Evolutionary conservation across 208 protist species (phyloP).

Genomic region (Leishmania turanica): DNA sequence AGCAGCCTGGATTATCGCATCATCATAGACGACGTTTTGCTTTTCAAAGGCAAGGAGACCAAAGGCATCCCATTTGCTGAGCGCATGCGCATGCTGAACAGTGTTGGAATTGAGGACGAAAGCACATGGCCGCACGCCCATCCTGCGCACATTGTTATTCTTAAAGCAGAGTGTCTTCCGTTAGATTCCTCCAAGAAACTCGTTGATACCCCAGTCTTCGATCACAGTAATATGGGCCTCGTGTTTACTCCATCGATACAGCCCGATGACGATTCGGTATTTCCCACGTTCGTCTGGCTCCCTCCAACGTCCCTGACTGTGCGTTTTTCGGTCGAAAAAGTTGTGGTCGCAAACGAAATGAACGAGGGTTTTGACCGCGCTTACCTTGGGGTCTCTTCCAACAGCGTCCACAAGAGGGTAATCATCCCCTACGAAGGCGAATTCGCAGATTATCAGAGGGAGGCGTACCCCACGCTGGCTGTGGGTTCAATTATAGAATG

Average conservation of each 20-base stretch:
- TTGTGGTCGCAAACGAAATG: conserved; percentile 33
- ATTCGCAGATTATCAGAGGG: conserved; percentile 63
- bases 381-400: conserved; percentile 37
- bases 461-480: conserved; percentile 49
- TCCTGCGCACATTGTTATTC: conserved; percentile 51
- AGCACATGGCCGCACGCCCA: conserved; percentile 70
- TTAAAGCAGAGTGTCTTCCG: conserved; percentile 52
- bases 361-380: conserved; percentile 48
- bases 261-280: conserved; percentile 20
- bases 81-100: conserved; percentile 60
- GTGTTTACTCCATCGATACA: conserved; percentile 54
- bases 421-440: conserved; percentile 64
- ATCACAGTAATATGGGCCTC: conserved; percentile 62
- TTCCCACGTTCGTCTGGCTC: conserved; percentile 54
- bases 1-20: conserved; percentile 63
- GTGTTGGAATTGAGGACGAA: conserved; percentile 63
- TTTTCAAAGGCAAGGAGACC: conserved; percentile 66
- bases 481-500: conserved; percentile 64
- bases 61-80: conserved; percentile 54
- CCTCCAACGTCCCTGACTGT: conserved; percentile 53
- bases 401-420: conserved; percentile 35
- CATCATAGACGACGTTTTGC: conserved; percentile 77
- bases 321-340: conserved; percentile 50
- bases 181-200: conserved; percentile 39
- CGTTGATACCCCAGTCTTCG: conserved; percentile 39